Conservation (phyloP, 2,329 filamentous ascomycete species). For the Arthrinium phaeospermum region DNA sequence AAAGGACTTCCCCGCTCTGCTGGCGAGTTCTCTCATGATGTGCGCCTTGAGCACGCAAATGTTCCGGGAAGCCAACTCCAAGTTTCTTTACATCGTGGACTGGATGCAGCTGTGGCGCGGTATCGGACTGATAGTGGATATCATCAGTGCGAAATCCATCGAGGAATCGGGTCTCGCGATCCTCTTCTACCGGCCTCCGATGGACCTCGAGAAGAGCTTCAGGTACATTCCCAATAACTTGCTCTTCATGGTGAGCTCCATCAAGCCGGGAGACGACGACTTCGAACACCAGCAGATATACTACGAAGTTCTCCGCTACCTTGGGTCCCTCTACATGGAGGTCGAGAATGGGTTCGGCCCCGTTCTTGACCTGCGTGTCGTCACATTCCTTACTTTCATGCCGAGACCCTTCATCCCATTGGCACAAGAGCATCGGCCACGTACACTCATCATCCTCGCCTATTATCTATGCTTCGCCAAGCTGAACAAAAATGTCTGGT, state of each 20-base stretch:
- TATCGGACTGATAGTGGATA: slow-evolving; percentile 54
- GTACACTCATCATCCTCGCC: slow-evolving; percentile 57
- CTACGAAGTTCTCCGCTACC: slow-evolving; percentile 52
- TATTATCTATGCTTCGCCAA: slow-evolving; percentile 59
- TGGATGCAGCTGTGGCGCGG: slow-evolving; percentile 64
- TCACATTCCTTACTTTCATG: slow-evolving; percentile 60
- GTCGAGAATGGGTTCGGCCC: slow-evolving; percentile 51
- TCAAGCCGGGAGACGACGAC: slow-evolving; percentile 50
- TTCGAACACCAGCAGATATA: slow-evolving; percentile 47
- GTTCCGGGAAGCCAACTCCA: slow-evolving; percentile 53
- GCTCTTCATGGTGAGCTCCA: slow-evolving; percentile 54
- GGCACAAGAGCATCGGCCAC: slow-evolving; percentile 47
- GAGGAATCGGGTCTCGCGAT: slow-evolving; percentile 50
- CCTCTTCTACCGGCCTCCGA: slow-evolving; percentile 55
- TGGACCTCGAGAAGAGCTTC: slow-evolving; percentile 50
- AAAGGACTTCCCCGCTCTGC: slow-evolving; percentile 53
- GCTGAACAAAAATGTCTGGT: slow-evolving; percentile 52
- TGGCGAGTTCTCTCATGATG: slow-evolving; percentile 58
- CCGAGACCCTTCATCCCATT: slow-evolving; percentile 51
- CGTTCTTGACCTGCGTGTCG: slow-evolving; percentile 54
- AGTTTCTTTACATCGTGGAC: slow-evolving; percentile 56
- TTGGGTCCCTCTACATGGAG: slow-evolving; percentile 59
- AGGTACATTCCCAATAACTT: slow-evolving; percentile 53
- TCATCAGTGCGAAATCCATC: slow-evolving; percentile 40
- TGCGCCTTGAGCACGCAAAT: slow-evolving; percentile 55